Evolutionary conservation across 2,329 filamentous ascomycete species (phyloP), one percentile per base, ranked within the genome.

Genomic region (Nigrograna mackinnonii): DNA sequence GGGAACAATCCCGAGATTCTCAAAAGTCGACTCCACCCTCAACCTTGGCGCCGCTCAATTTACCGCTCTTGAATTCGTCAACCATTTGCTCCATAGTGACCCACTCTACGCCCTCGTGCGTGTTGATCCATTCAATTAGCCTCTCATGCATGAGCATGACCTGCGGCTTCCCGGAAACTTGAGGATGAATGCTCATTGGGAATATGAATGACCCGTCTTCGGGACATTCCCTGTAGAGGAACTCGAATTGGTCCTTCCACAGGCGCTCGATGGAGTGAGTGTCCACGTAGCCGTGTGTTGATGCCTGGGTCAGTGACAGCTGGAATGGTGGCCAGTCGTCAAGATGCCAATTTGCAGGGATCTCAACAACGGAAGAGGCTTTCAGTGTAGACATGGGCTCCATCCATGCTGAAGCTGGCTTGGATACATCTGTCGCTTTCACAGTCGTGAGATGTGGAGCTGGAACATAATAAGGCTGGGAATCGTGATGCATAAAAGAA

Each of bases 331-430:
- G 72, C 73, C 72, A 76, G 49, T 77, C 74, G 50, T 77, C 74
- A 6, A 86, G 46, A 46, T 75, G 66, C 73, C 73, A 77, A 37
- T 71, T 74, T 13, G 71, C 69, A 1, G 74, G 73, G 21, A 76
- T 67, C 43, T 75, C 72, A 22, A 76, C 72, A 9, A 76, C 57
- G 7, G 60, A 60, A 18, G 57, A 56, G 4, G 58, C 42, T 26
- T 55, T 51, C 4, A 69, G 36, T 3, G 54, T 54, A 1, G 48
- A 58, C 65, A 71, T 70, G 5, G 68, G 68, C 17, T 39, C 45
- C 69, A 72, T 72, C 68, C 67, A 72, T 16, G 52, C 44, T 0
- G 59, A 59, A 2, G 68, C 65, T 2, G 57, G 47, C 22, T 67
- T 60, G 9, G 46, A 44, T 13, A 52, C 28, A 43, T 71, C 48